Evolutionary conservation across 2,329 filamentous ascomycete genomes (phyloP), one percentile per base, ranked within the genome.

Genomic region (Apiospora hydei): DNA sequence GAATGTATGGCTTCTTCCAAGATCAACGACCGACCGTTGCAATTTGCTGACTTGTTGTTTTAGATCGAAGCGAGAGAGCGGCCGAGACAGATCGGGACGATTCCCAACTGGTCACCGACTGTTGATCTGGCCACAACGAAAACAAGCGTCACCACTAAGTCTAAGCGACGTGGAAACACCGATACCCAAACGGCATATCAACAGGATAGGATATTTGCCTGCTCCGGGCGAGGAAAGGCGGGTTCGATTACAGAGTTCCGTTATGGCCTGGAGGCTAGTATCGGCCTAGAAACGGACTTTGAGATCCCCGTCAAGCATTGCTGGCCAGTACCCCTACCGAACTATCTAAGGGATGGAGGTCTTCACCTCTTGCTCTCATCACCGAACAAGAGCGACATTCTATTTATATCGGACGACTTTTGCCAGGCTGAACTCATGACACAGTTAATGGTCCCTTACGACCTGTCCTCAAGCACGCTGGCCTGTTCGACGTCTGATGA

Each of bases 161-260:
- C 69, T 72, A 79, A 77, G 79, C 81, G 67, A 77, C 81, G 44
- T 72, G 81, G 66, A 74, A 68, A 70, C n/a, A 74, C 72, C 49
- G 71, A 71, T 67, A 69, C 73, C 74, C 72, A 75, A 77, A 72
- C 74, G 79, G 71, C 77, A 76, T 75, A 76, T 70, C 70, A 76
- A 41, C 84, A 84, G n/a, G 89, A 92, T 75, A 85, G 87, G 34
- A 78, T 95, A 18, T 94, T 93, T 80, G 88, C 89, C 30, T 91
- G 90, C 61, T 91, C 91, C 26, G 91, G 92, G 0, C 89, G 89
- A 75, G 90, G 90, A 0, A 81, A 83, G 1, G 87, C 86, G 43
- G 92, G 92, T 13, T 87, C 88, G 10, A 83, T 96, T 34, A 89
- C 89, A 3, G 92, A 96, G 77, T 85, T 94, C 73, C 88, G 92